Base-by-base conservation (phyloP, 805 yeast species). In the Zygotorulaspora chibaensis region DNA sequence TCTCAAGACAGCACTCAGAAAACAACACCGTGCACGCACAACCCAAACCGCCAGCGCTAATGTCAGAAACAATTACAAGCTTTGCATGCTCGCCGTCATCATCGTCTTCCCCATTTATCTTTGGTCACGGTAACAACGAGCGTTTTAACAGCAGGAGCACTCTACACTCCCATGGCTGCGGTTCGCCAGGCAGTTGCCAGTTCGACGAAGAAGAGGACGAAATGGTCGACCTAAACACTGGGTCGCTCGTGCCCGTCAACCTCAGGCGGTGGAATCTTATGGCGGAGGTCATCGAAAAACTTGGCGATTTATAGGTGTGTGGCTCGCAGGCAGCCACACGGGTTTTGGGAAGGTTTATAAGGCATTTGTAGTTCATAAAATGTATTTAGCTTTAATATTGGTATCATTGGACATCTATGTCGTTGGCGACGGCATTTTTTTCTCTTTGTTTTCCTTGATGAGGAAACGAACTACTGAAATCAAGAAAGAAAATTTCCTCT, bases 191-290 rank as follows among this genome's bases (percentile, higher is more conserved):
- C 8, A 4, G 3, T 4, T 33, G n/a, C 36, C 12, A 33, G 18
- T 10, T 33, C 17, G 57, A 54, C 30, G 58, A 54, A 33, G 52
- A 54, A 2, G 67, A 63, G 15, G 68, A 63, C 43, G 38, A 58
- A 46, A 46, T 63, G 27, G 68, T 63, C 12, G 68, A 63, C 45
- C 46, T 63, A 26, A 56, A 45, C 39, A 50, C 64, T 0, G 66
- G 68, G 4, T 58, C 65, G 4, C 41, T 61, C 20, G 54, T 52
- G 15, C 59, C 68, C 1, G 57, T 58, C 25, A 50, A 55, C 27
- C 42, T 62, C 39, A 51, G 52, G 20, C 53, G 45, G 28, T 62
- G 59, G 58, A 43, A 42, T 17, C 42, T 56, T 30, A 53, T 63
- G 54, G 40, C 51, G n/a, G 59, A 56, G n/a, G 46, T 63, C 7